These are phyloP conservation scores for Apiotrichum montevideense DNA, from an alignment of 1,284 basidiomycete genomes.

Conservation along the genomic window DNA sequence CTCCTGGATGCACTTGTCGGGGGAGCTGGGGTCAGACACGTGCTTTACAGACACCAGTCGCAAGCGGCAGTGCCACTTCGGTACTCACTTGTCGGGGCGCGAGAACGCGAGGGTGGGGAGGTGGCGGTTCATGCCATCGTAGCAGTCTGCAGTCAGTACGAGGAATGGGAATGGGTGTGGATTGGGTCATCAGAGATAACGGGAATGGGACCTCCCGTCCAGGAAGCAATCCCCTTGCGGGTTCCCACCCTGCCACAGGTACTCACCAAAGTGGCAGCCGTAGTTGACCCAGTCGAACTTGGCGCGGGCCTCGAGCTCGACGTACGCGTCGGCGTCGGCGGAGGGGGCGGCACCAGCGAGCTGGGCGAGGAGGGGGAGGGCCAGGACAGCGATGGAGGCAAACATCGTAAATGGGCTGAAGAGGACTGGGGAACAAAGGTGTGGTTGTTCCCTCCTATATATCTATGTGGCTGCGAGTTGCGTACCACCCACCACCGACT, in stretches of 20 bases:
- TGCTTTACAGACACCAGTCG: neutral
- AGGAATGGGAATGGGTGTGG: too few relatives aligned
- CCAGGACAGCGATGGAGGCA: constrained; percentile 1
- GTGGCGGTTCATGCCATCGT: constrained; percentile 24
- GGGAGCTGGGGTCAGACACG: constrained; percentile 1
- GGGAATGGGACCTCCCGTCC: neutral
- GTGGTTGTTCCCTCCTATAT: too few relatives aligned
- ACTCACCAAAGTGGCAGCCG: constrained; percentile 24
- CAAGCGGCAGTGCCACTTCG: neutral
- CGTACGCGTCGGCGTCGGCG: neutral
- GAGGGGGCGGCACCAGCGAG: neutral
- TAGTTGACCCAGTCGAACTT: constrained; percentile 19
- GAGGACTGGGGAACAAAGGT: too few relatives aligned
- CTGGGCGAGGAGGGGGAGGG: constrained; percentile 6
- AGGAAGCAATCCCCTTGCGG: too few relatives aligned
- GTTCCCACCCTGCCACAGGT: neutral
- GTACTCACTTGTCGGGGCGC: constrained; percentile 8
- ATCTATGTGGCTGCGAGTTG: too few relatives aligned
- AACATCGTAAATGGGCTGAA: neutral
- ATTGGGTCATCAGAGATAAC: neutral
- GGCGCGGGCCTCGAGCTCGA: constrained; percentile 9
- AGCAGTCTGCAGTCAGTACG: constrained; percentile 15
- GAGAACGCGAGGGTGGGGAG: constrained; percentile 17
- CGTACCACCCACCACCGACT: too few relatives aligned
- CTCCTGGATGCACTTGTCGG: constrained; percentile 18